These are phyloP conservation scores for Penicillium pulvis DNA, from an alignment of 495 filamentous ascomycete species.

Conservation along the genomic window DNA sequence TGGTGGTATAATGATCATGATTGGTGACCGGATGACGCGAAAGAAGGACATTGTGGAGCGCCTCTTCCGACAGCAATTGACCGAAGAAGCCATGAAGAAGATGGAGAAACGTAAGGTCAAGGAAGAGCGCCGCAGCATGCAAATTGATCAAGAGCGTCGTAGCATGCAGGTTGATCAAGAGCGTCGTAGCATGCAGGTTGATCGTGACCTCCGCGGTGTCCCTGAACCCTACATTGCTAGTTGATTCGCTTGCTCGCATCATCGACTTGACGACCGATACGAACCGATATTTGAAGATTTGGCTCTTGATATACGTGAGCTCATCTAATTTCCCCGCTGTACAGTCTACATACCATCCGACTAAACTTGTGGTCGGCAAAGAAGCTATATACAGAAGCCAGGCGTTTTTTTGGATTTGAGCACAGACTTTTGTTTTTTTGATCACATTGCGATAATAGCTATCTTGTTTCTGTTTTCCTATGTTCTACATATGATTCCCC, in stretches of 20 bases:
- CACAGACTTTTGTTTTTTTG: constrained; percentile 1
- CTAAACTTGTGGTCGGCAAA: not conserved
- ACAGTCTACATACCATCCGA: constrained; percentile 13
- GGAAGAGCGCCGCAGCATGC: constrained; percentile 45
- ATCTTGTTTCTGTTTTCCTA: not conserved
- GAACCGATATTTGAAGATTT: constrained; percentile 16
- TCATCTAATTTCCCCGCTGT: constrained; percentile 8
- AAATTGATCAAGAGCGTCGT: constrained; percentile 11
- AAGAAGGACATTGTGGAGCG: constrained; percentile 83
- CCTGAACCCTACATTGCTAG: constrained; percentile 14
- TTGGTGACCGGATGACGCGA: constrained; percentile 70
- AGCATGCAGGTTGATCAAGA: not conserved
- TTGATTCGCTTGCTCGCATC: constrained; percentile 1
- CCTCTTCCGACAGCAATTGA: constrained; percentile 71
- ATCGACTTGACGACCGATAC: constrained; percentile 13
- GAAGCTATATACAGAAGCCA: constrained; percentile 1
- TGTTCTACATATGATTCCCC: constrained; percentile 12
- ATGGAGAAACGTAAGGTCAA: constrained; percentile 63
- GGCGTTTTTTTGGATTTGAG: not conserved
- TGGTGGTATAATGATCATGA: constrained; percentile 69
- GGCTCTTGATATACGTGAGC: constrained; percentile 1
- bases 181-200: not conserved
- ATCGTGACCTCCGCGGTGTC: not conserved
- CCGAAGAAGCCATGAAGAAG: constrained; percentile 69
- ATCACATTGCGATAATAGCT: constrained; percentile 13